A percentile compares a stretch with the other conserved stretches of the same genome.
Conservation (phyloP, 108 stramenopile species). For the Chaetoceros tenuissimus region DNA sequence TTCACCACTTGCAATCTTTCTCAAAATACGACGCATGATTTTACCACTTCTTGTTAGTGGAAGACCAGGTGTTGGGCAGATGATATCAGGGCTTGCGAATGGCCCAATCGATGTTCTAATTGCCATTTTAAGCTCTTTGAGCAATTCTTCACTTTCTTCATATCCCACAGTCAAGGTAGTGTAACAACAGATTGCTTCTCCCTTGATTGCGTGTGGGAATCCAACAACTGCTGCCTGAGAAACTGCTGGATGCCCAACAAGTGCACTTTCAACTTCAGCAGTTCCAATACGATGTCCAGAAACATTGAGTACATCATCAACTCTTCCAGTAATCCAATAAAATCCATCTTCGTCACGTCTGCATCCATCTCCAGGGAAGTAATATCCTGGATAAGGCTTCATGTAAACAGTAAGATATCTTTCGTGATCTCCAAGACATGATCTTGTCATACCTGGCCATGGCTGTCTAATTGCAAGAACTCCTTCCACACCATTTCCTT, state of each 20-base stretch:
- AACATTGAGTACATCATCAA: constrained; percentile 86
- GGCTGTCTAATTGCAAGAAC: constrained; percentile 67
- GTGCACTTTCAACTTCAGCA: constrained; percentile 76
- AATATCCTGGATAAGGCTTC: constrained; percentile 73
- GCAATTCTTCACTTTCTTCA: constrained; percentile 42
- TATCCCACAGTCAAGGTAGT: constrained; percentile 50
- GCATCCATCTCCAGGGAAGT: constrained; percentile 84
- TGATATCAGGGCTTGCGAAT: constrained; percentile 79
- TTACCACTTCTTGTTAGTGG: constrained; percentile 86
- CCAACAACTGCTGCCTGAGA: constrained; percentile 84
- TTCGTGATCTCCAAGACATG: constrained; percentile 77
- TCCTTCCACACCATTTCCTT: constrained; percentile 69
- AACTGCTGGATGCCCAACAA: constrained; percentile 68
- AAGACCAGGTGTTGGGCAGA: constrained; percentile 56
- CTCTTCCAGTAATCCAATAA: constrained; percentile 85
- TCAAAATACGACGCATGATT: constrained; percentile 88
- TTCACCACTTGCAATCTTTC: constrained; percentile 80
- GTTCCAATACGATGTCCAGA: constrained; percentile 83
- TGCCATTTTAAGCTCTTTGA: constrained; percentile 58
- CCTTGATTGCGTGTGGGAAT: constrained; percentile 82
- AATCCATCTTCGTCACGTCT: constrained; percentile 74
- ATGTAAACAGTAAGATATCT: constrained; percentile 74
- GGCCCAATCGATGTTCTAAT: constrained; percentile 75
- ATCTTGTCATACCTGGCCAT: constrained; percentile 76
- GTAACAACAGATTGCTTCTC: constrained; percentile 81